These are phyloP conservation scores for Fraxinus greggii DNA, from an alignment of 305 asterid genomes.

Conservation along the genomic window DNA sequence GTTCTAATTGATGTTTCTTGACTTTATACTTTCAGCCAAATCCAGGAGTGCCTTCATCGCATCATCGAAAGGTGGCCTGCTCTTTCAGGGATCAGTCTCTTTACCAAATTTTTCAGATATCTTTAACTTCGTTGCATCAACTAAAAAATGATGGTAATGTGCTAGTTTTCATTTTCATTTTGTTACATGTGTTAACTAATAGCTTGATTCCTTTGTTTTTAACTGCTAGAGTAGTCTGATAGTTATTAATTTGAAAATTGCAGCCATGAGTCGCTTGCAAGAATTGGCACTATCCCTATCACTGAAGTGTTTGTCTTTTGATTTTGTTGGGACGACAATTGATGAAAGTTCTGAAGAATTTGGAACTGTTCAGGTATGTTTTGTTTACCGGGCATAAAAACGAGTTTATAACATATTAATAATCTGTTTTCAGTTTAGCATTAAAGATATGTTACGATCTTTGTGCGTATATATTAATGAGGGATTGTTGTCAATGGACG, in stretches of 20 bases:
- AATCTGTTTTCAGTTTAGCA: neutral
- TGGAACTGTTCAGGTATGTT: constrained; percentile 87
- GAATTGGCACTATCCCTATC: constrained; percentile 87
- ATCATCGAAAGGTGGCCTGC: constrained; percentile 94
- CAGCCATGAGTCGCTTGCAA: constrained; percentile 74
- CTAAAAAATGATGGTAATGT: constrained; percentile 82
- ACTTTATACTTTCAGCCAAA: constrained; percentile 58
- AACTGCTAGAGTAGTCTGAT: constrained; percentile 14
- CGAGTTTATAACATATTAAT: neutral
- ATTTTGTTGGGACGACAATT: constrained; percentile 89
- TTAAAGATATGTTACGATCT: neutral
- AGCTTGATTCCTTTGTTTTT: neutral
- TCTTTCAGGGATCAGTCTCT: constrained; percentile 86
- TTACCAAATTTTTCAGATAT: constrained; percentile 91
- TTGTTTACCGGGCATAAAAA: neutral
- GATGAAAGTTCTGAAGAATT: constrained; percentile 99
- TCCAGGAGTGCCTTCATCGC: constrained; percentile 90
- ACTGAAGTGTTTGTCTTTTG: constrained; percentile 86
- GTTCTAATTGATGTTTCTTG: constrained; percentile 27
- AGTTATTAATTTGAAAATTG: constrained; percentile 27
- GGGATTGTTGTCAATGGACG: constrained; percentile 12
- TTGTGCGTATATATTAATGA: neutral
- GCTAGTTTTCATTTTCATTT: constrained; percentile 18
- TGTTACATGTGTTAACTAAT: constrained; percentile 20
- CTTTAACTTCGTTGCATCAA: constrained; percentile 78